Base-by-base conservation (phyloP, 2,329 filamentous ascomycete species). In the Botryotinia globosa region DNA sequence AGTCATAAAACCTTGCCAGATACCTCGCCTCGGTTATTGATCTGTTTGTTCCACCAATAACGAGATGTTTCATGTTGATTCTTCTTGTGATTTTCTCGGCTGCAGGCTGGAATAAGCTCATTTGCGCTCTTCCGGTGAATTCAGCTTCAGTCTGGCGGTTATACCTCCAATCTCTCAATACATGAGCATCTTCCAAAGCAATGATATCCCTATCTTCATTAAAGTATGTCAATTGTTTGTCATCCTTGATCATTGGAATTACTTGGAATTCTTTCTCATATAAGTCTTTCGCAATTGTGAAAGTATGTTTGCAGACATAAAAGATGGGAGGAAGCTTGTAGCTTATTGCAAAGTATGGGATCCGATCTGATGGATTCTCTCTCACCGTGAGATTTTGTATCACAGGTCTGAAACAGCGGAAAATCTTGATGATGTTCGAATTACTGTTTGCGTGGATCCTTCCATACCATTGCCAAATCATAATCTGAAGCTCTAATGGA, bases 381-480 rank as follows among this genome's bases (percentile, higher is more conserved):
- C 45, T 10, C 20, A 48, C 45, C 20, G 5, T 65, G 44, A 39
- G 6, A n/a, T 22, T 14, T 20, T 16, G 32, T 48, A 16, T 6
- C 9, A 25, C 45, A 12, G 45, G 20, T 48, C 45, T 48, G 4
- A 4, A 48, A 48, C 20, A 48, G 45, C 45, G 45, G n/a, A 16
- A 54, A 3, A 67, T 29, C 12, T 29, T 39, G 34, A 67, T 67
- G 14, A 67, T 9, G 4, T 67, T 67, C 25, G 64, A 45, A 29
- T 16, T 54, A 39, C 32, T 67, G 3, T 20, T 10, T 39, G 64
- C 64, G 9, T 39, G 34, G 3, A 67, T 42, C 22, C 45, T 54
- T 29, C 64, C 64, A 39, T 67, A 67, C 64, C 64, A 67, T n/a
- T 54, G 5, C 64, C 64, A 67, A 29, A 67, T 67, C 2, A 22